These are phyloP conservation scores for Geotrichum siamense DNA, from an alignment of 1,139 yeast genomes.

Conservation along the genomic window DNA sequence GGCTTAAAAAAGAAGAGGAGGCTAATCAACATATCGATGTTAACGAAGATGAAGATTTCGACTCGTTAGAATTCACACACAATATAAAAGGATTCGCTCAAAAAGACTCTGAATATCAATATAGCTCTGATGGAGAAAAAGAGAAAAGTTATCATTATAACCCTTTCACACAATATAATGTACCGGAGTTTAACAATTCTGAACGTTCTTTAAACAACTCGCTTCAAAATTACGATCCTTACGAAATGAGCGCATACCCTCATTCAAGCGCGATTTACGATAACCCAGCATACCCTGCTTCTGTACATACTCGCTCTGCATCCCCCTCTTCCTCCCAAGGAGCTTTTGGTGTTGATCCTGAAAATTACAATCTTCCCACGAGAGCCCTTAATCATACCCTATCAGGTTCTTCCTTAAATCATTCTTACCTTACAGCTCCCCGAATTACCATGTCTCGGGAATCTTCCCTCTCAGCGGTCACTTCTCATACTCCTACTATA, in stretches of 20 bases:
- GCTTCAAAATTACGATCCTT: conserved; percentile 13
- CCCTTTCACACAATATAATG: conserved; percentile 13
- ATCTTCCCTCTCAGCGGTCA: conserved; percentile 14
- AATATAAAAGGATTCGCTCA: neutral
- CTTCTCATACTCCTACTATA: conserved; percentile 16
- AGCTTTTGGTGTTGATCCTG: neutral
- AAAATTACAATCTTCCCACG: neutral
- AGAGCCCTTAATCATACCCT: conserved; percentile 4
- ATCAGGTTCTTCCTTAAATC: neutral
- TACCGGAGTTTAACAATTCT: conserved; percentile 14
- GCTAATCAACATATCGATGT: conserved; percentile 32
- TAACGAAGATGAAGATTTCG: conserved; percentile 23
- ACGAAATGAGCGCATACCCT: conserved; percentile 15
- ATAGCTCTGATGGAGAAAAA: conserved; percentile 5
- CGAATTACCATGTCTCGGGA: conserved; percentile 6
- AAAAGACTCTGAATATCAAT: conserved; percentile 2
- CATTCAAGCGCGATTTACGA: conserved; percentile 15
- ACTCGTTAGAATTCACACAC: conserved; percentile 2
- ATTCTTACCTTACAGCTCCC: neutral
- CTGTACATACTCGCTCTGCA: conserved; percentile 11
- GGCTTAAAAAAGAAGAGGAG: conserved; percentile 34
- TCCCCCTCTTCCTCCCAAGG: conserved; percentile 5
- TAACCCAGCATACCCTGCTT: conserved; percentile 12
- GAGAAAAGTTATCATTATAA: neutral
- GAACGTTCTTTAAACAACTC: conserved; percentile 9